Evolutionary conservation across 306 rosid species (phyloP), one percentile per base, ranked within the genome.

Genomic region (Quercus parvula): DNA sequence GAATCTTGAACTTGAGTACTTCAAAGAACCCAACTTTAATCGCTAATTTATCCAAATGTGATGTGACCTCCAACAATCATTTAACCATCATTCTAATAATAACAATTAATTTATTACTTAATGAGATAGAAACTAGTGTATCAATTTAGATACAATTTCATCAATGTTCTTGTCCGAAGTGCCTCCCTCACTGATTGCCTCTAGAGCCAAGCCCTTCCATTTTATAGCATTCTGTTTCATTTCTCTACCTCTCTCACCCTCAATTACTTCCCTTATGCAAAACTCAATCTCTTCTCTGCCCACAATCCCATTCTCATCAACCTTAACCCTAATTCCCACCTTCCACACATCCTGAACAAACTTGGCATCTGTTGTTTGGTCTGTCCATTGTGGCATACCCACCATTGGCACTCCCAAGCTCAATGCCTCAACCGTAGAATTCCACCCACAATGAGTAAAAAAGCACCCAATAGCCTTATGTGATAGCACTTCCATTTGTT

Each of bases 361-460:
- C 61, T 78, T 78, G 2, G 71, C 77, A 59, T 78, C 24, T 6
- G 82, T 58, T 6, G 54, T 28, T 46, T 78, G 82, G 14, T 78
- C 82, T 0, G 82, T 67, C 82, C 82, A 78, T 17, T 78, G 82
- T 20, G 82, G 82, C 57, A 78, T 69, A 5, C 58, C 82, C 7
- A 78, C 71, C 49, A 79, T 20, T 13, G 82, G 77, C 5, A 79
- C 25, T 10, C 82, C 73, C 82, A 79, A 30, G 64, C 64, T 12
- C 22, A 79, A 49, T 18, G 77, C 64, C 82, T 79, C 82, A 1
- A 79, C 35, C 3, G 77, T 78, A 8, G 77, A 78, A 75, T 78
- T 78, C 77, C 77, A 78, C 7, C 82, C 82, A 19, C 77, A 61
- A 17, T 79, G 82, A 0, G 77, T 79, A 5, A 79, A 11, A 56